phyloP scores from a whole-genome alignment of 1,284 basidiomycete genomes.

The Wallemia ichthyophaga region DNA sequence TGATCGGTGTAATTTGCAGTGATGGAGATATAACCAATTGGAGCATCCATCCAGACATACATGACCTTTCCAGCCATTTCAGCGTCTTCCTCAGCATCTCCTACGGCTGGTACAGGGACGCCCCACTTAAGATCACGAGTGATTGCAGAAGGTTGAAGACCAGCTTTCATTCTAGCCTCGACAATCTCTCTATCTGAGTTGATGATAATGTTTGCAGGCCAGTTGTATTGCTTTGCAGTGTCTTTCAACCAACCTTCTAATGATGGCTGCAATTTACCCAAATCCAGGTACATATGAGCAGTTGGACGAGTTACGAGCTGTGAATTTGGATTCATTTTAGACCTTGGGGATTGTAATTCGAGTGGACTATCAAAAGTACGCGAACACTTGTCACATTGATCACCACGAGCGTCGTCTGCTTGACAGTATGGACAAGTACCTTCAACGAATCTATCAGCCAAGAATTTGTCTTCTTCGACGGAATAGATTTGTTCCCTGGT shows the following conservation, averaged over 20 bases:
- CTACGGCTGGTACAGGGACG: constrained; percentile 55
- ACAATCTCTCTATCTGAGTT: constrained; percentile 61
- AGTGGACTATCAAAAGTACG: constrained; percentile 67
- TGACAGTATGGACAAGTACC: constrained; percentile 73
- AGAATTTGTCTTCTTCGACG: constrained; percentile 37
- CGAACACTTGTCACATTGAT: constrained; percentile 88
- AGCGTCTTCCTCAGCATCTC: constrained; percentile 33
- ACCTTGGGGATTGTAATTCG: constrained; percentile 82
- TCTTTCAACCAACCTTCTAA: constrained; percentile 68
- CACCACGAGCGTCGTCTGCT: constrained; percentile 71
- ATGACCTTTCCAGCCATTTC: constrained; percentile 85
- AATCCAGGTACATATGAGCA: constrained; percentile 75
- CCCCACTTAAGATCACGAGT: constrained; percentile 93
- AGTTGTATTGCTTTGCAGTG: constrained; percentile 51
- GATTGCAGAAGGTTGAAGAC: constrained; percentile 62
- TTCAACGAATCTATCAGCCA: constrained; percentile 84
- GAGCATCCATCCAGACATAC: constrained; percentile 86
- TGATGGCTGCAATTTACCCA: constrained; percentile 52
- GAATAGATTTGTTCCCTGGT: constrained; percentile 77
- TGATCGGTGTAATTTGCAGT: constrained; percentile 81
- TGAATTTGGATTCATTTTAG: constrained; percentile 59
- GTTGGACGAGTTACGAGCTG: constrained; percentile 42
- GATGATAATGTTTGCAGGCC: constrained; percentile 76
- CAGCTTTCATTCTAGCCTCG: constrained; percentile 63
- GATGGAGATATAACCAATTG: constrained; percentile 90